Evolutionary conservation across 2,329 filamentous ascomycete genomes (phyloP).

Genomic region (Ophioceras dolichostomum): DNA sequence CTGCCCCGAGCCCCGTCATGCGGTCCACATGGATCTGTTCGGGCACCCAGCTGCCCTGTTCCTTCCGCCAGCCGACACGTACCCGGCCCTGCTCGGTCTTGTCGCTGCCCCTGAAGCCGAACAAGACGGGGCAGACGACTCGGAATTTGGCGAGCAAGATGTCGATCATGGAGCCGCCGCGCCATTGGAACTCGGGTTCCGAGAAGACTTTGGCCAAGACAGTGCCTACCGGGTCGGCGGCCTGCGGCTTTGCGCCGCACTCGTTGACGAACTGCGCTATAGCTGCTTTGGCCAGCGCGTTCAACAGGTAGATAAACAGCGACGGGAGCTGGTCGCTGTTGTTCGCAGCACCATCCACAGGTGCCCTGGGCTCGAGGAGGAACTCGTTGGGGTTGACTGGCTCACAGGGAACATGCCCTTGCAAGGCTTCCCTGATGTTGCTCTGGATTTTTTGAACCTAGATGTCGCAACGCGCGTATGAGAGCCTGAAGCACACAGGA

Average conservation of each 20-base stretch:
- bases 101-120: constrained; percentile 69
- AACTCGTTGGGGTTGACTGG: constrained; percentile 40
- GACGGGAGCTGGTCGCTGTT: constrained; percentile 39
- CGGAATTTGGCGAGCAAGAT: constrained; percentile 75
- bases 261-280: constrained; percentile 54
- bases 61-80: constrained; percentile 63
- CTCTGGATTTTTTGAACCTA: constrained; percentile 38
- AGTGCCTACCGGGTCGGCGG: constrained; percentile 62
- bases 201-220: constrained; percentile 59
- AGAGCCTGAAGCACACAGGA: too few relatives aligned
- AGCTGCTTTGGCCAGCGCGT: constrained; percentile 56
- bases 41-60: constrained; percentile 42
- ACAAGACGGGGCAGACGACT: constrained; percentile 69
- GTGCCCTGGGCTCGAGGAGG: constrained; percentile 26
- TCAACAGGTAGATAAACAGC: constrained; percentile 59
- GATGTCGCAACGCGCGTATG: too few relatives aligned
- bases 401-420: constrained; percentile 31
- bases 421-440: constrained; percentile 38
- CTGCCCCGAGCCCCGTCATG: constrained; percentile 73
- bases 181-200: constrained; percentile 46
- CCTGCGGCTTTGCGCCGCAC: constrained; percentile 42
- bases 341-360: constrained; percentile 24
- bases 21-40: constrained; percentile 68
- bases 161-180: constrained; percentile 57
- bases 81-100: constrained; percentile 54